Percentiles rank a stretch among this genome's conserved stretches.
Conservation (phyloP, 352 stramenopile species). For the Globisporangium irregulare region DNA sequence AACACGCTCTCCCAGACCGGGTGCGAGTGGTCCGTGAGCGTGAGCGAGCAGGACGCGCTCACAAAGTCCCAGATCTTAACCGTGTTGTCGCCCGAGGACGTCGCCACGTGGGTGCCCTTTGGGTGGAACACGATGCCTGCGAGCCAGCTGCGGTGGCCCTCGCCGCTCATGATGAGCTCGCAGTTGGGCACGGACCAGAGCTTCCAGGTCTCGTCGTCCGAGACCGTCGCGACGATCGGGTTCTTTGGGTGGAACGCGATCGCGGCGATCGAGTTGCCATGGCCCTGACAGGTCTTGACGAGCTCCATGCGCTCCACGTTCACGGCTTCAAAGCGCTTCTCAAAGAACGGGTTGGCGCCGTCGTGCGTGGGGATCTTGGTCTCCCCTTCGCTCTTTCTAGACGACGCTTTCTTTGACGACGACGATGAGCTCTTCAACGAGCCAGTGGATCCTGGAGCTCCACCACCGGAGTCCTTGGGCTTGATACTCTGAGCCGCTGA, state of each 20-base stretch:
- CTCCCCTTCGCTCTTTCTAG: slow-evolving; percentile 35
- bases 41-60: slow-evolving; percentile 83
- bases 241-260: slow-evolving; percentile 94
- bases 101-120: slow-evolving; percentile 89
- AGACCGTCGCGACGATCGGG: slow-evolving; percentile 89
- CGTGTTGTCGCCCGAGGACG: slow-evolving; percentile 89
- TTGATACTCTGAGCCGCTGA: slow-evolving; percentile 2
- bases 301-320: slow-evolving; percentile 74
- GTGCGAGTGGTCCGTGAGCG: slow-evolving; percentile 91
- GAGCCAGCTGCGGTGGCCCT: slow-evolving; percentile 92
- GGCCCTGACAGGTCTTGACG: slow-evolving; percentile 86
- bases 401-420: slow-evolving; percentile 13
- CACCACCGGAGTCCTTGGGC: slow-evolving; percentile 10
- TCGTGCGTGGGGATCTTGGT: slow-evolving; percentile 67
- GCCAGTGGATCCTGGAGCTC: slow-evolving; percentile 1
- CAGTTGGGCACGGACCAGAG: slow-evolving; percentile 91
- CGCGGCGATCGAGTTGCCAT: slow-evolving; percentile 88
- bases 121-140: slow-evolving; percentile 91
- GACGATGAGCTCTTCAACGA: slow-evolving; percentile 22
- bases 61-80: slow-evolving; percentile 96
- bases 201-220: slow-evolving; percentile 94
- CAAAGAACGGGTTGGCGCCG: slow-evolving; percentile 62
- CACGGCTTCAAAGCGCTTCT: slow-evolving; percentile 71
- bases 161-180: slow-evolving; percentile 94
- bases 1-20: slow-evolving; percentile 92